Base-by-base conservation (phyloP, 257 asterid species). In the Buddleja alternifolia region DNA sequence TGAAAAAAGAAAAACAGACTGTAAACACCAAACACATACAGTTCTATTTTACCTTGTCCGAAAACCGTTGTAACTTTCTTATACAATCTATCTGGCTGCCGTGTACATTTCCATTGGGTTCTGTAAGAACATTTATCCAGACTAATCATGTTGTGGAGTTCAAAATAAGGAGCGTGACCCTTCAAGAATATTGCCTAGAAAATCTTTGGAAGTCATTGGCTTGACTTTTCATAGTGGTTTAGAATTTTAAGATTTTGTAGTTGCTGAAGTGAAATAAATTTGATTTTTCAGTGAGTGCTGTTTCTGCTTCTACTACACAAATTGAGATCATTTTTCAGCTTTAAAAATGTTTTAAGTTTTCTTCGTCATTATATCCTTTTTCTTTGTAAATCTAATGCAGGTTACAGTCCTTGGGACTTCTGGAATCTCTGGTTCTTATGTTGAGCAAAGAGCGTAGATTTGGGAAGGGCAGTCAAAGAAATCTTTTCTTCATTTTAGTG, bases 361-460 rank as follows among this genome's bases (percentile, higher is more conserved):
- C 55, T 1, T 36, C 40, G 46, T 50, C 79, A 63, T 63, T 25
- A 10, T 45, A 60, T 53, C 64, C 7, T 9, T 57, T 56, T 12
- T 24, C 9, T 17, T 47, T 4, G 34, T 39, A 19, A 24, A 36
- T 45, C 1, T 34, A 29, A 56, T 73, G 86, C 90, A 91, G 99
- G 94, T 94, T 58, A 76, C 95, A 0, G 97, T 91, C 72, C 97
- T 91, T 5, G 99, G 96, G 75, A 94, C 99, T 57, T 94, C 98
- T 68, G 98, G 98, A 65, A 85, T 94, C 21, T 88, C 97, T 60
- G 99, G 99, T 69, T 92, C 99, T 65, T 94, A 92, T 44, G 89
- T 94, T 54, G 99, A 91, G 89, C 86, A 91, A 74, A 89, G 99
- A 76, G 88, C 96, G 51, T 91, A 74, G 80, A 23, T 17, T 53